Base-by-base conservation (phyloP, 176 grass and related monocot genomes). In the Zoysia japonica region DNA sequence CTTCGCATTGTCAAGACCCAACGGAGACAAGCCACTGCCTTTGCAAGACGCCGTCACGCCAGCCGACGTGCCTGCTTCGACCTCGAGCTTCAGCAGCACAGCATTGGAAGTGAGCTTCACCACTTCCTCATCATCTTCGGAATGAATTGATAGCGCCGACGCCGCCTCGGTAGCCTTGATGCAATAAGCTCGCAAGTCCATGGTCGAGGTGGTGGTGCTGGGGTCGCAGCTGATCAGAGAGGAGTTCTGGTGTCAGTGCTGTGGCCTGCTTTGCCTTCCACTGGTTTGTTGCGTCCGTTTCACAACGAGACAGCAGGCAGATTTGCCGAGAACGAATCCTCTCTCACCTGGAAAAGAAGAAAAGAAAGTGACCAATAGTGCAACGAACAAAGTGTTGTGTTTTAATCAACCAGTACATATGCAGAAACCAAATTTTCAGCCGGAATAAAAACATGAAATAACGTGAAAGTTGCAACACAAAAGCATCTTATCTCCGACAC, bases 371-470 rank as follows among this genome's bases (percentile, higher is more conserved):
- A 53, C 11, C 81, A 48, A 80, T 64, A 38, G 20, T 54, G 54
- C 49, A n/a, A n/a, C 37, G 7, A 28, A 73, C 37, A 73, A 39
- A n/a, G 70, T n/a, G 4, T 37, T 46, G 6, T 44, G 39, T 46
- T 56, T 42, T 5, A 15, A 42, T 17, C 20, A 61, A 61, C 19
- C 59, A 61, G 7, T 0, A 79, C 5, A 43, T 9, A 45, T 16
- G 11, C 19, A 66, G 2, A 54, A 70, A n/a, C n/a, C 7, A 6
- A 9, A 4, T 45, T 61, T 83, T 52, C 19, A 20, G 10, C 7
- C 54, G 51, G 19, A 68, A 59, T 16, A 62, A 68, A 83, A 57
- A 20, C 86, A 88, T 79, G 15, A 84, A 80, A 84, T 84, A 14
- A 85, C 17, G 81, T 6, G 71, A 40, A 15, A 35, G 63, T 19